Percentiles rank a stretch among this genome's conserved stretches.
These are phyloP conservation scores for Geotrichum histeridarum DNA, from an alignment of 1,139 yeast species.

Conservation along the genomic window DNA sequence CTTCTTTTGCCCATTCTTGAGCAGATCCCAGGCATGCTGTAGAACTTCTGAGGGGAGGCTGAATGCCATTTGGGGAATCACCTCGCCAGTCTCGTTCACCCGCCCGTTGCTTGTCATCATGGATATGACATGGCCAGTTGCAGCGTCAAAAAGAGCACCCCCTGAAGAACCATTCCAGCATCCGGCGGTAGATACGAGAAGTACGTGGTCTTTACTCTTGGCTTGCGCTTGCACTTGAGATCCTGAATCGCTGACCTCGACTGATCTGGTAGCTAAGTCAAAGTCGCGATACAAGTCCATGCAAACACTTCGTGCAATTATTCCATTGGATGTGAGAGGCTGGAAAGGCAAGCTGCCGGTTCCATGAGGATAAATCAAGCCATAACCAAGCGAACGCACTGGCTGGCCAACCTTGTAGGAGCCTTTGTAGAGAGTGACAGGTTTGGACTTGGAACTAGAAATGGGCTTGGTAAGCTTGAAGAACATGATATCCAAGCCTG, in stretches of 20 bases:
- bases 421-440: constrained; percentile 19
- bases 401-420: constrained; percentile 34
- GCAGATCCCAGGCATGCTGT: constrained; percentile 26
- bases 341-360: constrained; percentile 23
- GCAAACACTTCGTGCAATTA: constrained; percentile 37
- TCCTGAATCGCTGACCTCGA: constrained; percentile 6
- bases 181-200: constrained; percentile 53
- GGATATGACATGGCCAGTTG: constrained; percentile 44
- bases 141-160: constrained; percentile 50
- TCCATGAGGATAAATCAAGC: constrained; percentile 44
- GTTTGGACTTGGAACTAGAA: constrained; percentile 13
- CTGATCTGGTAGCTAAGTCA: constrained; percentile 5
- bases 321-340: constrained; percentile 49
- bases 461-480: constrained; percentile 25
- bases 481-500: constrained; percentile 38
- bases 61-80: constrained; percentile 44
- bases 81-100: constrained; percentile 39
- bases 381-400: constrained; percentile 54
- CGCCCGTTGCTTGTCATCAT: constrained; percentile 61
- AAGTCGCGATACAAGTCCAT: constrained; percentile 16
- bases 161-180: constrained; percentile 82
- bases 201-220: constrained; percentile 30
- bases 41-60: constrained; percentile 41
- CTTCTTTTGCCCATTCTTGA: constrained; percentile 15
- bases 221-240: constrained; percentile 7